Evolutionary conservation across 208 protist genomes (phyloP).

Genomic region (Trypanosoma platydactyli): DNA sequence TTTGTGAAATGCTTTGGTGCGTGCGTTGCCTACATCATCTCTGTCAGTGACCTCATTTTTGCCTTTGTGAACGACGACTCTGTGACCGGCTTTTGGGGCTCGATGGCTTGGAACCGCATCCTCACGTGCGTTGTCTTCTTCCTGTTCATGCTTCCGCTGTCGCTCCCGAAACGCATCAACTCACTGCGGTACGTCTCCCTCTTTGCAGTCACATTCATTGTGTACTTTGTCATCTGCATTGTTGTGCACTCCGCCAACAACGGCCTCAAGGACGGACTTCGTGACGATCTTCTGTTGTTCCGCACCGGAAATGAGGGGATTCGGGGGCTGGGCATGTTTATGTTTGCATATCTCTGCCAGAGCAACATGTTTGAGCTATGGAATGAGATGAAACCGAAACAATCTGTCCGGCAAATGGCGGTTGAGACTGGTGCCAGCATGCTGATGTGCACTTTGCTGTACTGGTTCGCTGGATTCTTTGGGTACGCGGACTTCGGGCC

Average conservation of each 20-base stretch:
- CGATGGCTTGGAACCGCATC: slow-evolving; percentile 35
- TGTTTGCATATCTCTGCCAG: slow-evolving; percentile 40
- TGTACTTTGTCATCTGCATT: slow-evolving; percentile 42
- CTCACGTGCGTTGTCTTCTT: slow-evolving; percentile 53
- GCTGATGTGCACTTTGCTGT: slow-evolving; percentile 23
- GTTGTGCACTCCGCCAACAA: slow-evolving; percentile 28
- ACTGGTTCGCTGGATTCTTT: slow-evolving; percentile 35
- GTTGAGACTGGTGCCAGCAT: slow-evolving; percentile 27
- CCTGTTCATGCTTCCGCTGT: slow-evolving; percentile 59
- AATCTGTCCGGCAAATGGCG: slow-evolving; percentile 43
- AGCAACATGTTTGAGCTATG: slow-evolving; percentile 43
- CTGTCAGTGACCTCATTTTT: slow-evolving; percentile 10
- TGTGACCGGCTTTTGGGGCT: slow-evolving; percentile 41
- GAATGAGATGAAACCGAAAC: slow-evolving; percentile 38
- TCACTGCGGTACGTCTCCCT: slow-evolving; percentile 71
- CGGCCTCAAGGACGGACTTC: slow-evolving; percentile 32
- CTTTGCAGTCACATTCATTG: slow-evolving; percentile 39
- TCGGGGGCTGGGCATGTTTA: slow-evolving; percentile 26
- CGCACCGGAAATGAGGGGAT: slow-evolving; percentile 34
- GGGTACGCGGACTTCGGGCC: slow-evolving; percentile 36
- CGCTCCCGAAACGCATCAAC: slow-evolving; percentile 64
- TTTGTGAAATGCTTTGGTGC: slow-evolving; percentile 29
- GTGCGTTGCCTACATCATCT: slow-evolving; percentile 12
- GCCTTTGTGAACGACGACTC: slow-evolving; percentile 1
- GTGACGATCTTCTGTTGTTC: slow-evolving; percentile 39